Base-by-base conservation (phyloP, 192 early-diverging fungal genomes). In the Coemansia sp. region DNA sequence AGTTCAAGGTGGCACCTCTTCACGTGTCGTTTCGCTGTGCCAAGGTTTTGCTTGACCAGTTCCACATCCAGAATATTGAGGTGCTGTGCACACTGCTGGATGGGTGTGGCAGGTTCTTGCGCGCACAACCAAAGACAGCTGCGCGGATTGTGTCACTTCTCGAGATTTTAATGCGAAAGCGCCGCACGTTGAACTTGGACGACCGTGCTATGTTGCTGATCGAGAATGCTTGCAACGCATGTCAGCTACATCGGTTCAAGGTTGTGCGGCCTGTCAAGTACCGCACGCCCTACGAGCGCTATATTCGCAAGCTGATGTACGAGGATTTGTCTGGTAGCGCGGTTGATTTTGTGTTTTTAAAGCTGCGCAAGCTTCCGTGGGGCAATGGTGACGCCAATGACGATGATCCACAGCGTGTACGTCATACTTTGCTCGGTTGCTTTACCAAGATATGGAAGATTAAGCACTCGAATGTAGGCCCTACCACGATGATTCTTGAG, bases 381-480 rank as follows among this genome's bases (percentile, higher is more conserved):
- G 74, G 84, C 24, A 55, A 53, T 5, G 39, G 51, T 27, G 64
- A 53, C 5, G 39, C 25, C 20, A 11, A 17, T n/a, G 54, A 36
- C 20, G 66, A 61, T 10, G 79, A 80, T 27, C 57, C 69, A 22
- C 79, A 72, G 56, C 72, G 66, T 20, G 75, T 88, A 5, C 72
- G 84, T 10, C 75, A 76, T 23, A 72, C 94, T 51, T 67, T 97
- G 2, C 57, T 85, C n/a, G 88, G 87, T 54, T 81, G 89, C 39
- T 98, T 99, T 59, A 84, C 85, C 61, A 97, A 98, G 67, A 81
- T 94, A 22, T 96, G 94, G 94, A 96, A 97, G 75, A 85, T 98
- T 60, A 95, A 95, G 71, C 93, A 89, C 70, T 86, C 89, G 57
- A 92, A 95, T 60, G 80, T 98, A 29, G 87, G 91, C 46, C 67